Base-by-base conservation (phyloP, 208 protist species). In the Crithidia fasciculata region DNA sequence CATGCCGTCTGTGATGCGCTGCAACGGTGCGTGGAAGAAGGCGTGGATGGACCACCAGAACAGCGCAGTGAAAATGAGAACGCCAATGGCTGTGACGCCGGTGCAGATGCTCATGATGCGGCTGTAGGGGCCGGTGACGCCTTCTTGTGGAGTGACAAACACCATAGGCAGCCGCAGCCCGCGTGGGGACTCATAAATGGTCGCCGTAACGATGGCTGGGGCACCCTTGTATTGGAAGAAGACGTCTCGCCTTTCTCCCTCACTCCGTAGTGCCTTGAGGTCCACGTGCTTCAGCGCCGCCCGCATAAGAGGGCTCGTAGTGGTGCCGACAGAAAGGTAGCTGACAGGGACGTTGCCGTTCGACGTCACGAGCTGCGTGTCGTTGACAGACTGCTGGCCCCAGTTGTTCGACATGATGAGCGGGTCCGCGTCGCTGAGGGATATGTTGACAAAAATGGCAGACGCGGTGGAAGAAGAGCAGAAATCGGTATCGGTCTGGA, bases 281-380 rank as follows among this genome's bases (percentile, higher is more conserved):
- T 76, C 41, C 10, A 87, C 36, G 62, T 81, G 72, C 69, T 55
- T 65, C n/a, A 87, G 55, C 10, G 78, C 82, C 10, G 65, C 68
- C 2, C 69, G 54, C 78, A 87, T 79, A 40, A 87, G 62, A 0
- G 78, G 74, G 64, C 81, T 63, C 18, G 16, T 69, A 28, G 81
- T 66, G 36, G 80, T 69, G 49, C 77, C 76, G 4, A 60, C 40
- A 5, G 10, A 8, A 13, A 81, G 58, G 58, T 74, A 83, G n/a
- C 28, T 18, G 1, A 74, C 18, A 12, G n/a, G 47, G 0, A 3
- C 43, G 12, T 37, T 39, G 2, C 28, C 16, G 55, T 36, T n/a
- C 8, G 63, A 18, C 16, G 64, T 37, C 2, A 69, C 18, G 2
- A 78, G 45, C 8, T 68, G 43, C 4, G 50, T 18, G 58, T 62